Percentiles rank a stretch among this genome's conserved stretches.
phyloP scores from a whole-genome alignment of 2,329 filamentous ascomycete genomes.

The Alternaria hordeiaustralica region DNA sequence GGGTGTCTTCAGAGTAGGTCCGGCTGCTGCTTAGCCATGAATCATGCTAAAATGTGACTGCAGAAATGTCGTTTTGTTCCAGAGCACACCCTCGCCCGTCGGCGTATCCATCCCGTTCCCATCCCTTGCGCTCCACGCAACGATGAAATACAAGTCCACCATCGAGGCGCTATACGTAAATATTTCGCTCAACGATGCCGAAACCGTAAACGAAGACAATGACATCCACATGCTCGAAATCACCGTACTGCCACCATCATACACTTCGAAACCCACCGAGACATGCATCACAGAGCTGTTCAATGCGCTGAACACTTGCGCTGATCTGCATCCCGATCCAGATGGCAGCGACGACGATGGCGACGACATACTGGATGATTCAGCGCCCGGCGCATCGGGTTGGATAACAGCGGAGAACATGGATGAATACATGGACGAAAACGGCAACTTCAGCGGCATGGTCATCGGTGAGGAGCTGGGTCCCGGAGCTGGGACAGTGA shows the following conservation, averaged over 20 bases:
- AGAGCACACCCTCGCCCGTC: conserved; percentile 56
- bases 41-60: background rate
- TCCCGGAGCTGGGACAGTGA: conserved; percentile 48
- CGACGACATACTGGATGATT: conserved; percentile 52
- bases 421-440: conserved; percentile 66
- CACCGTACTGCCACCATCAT: conserved; percentile 64
- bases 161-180: conserved; percentile 47
- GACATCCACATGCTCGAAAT: conserved; percentile 70
- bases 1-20: conserved; percentile 55
- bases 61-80: conserved; percentile 69
- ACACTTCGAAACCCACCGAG: conserved; percentile 28
- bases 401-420: conserved; percentile 96
- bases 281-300: conserved; percentile 62
- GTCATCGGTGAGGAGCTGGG: conserved; percentile 40
- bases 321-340: conserved; percentile 77
- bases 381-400: conserved; percentile 74
- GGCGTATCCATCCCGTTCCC: conserved; percentile 77
- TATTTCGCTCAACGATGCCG: conserved; percentile 58
- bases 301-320: conserved; percentile 74
- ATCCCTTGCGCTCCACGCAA: conserved; percentile 75
- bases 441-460: conserved; percentile 47
- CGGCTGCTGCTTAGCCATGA: background rate
- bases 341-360: conserved; percentile 65
- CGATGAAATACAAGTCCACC: conserved; percentile 62
- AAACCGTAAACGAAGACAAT: conserved; percentile 65